Conservation (phyloP, 495 filamentous ascomycete species). For the Xylaria curta region DNA sequence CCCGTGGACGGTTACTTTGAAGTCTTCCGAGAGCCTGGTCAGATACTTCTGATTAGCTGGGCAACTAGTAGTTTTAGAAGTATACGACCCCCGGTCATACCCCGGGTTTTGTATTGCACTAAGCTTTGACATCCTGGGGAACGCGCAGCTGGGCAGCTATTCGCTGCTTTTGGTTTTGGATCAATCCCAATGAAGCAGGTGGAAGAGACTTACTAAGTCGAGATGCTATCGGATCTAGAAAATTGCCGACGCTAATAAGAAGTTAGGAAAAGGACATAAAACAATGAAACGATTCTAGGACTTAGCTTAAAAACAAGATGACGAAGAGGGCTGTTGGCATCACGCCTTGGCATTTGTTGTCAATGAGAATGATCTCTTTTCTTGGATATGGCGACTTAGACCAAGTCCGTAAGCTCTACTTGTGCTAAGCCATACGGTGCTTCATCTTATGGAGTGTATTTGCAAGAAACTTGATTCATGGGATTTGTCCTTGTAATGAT, state of each 20-base stretch:
- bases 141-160: background rate
- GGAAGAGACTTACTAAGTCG: background rate
- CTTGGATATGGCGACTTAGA: background rate
- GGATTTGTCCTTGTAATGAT: background rate
- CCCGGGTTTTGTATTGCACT: too few relatives aligned
- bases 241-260: background rate
- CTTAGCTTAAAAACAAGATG: background rate
- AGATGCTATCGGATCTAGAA: background rate
- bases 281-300: background rate
- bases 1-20: too few relatives aligned
- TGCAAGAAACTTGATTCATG: background rate
- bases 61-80: too few relatives aligned
- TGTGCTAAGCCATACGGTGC: background rate
- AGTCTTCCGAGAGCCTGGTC: too few relatives aligned
- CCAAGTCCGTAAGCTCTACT: background rate
- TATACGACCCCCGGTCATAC: too few relatives aligned
- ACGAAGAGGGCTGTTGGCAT: conserved; percentile 1
- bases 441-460: background rate
- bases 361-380: background rate
- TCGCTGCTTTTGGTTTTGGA: background rate
- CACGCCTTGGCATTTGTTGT: background rate
- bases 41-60: too few relatives aligned
- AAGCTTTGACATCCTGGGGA: too few relatives aligned
- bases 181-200: conserved; percentile 12
- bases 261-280: conserved; percentile 8